These are phyloP conservation scores for Nicotiana tomentosiformis DNA, from an alignment of 257 asterid species.

Conservation along the genomic window DNA sequence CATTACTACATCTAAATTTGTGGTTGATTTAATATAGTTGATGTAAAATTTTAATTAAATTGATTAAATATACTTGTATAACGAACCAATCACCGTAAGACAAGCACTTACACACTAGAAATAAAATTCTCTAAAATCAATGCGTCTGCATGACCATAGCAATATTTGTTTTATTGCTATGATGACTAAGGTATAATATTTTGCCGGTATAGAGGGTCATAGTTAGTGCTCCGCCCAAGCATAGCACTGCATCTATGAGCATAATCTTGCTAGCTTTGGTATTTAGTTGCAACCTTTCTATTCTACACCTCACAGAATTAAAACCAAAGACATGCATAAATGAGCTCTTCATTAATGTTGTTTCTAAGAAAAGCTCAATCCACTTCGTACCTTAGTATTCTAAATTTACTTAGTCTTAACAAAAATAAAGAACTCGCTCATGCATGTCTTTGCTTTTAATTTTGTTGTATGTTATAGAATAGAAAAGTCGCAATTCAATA, in stretches of 20 bases:
- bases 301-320: constrained; percentile 10
- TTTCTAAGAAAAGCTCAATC: too few species aligned
- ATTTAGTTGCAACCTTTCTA: constrained; percentile 29
- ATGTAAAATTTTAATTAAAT: too few species aligned
- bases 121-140: constrained; percentile 42
- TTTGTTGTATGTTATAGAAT: too few species aligned
- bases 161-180: neutral
- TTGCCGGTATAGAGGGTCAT: constrained; percentile 44
- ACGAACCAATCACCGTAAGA: constrained; percentile 50
- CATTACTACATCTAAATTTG: neutral
- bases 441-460: too few species aligned
- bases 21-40: too few species aligned
- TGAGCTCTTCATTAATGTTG: too few species aligned
- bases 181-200: constrained; percentile 18
- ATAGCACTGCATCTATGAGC: constrained; percentile 35
- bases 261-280: constrained; percentile 33
- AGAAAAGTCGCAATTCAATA: too few species aligned
- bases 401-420: too few species aligned
- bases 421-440: too few species aligned
- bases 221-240: constrained; percentile 48
- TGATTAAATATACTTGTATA: constrained; percentile 27
- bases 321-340: neutral
- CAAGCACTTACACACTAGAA: constrained; percentile 34
- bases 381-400: too few species aligned
- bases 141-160: neutral